A percentile compares a stretch with the other conserved stretches of the same genome.
Evolutionary conservation across 2,329 filamentous ascomycete genomes (phyloP).

Genomic region (Arthroderma sp.): DNA sequence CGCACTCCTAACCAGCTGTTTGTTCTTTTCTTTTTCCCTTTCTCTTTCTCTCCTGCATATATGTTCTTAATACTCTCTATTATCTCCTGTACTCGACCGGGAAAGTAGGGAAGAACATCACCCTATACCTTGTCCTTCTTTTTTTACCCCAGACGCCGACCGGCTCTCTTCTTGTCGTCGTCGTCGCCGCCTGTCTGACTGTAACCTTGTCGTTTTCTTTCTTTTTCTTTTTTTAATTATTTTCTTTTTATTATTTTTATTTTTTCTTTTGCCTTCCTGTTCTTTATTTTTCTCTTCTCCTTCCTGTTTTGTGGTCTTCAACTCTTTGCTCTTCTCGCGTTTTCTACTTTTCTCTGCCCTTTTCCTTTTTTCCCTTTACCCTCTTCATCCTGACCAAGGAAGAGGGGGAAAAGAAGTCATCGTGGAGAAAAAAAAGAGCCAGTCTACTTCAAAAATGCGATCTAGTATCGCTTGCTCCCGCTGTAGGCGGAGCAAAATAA

Average conservation of each 20-base stretch:
- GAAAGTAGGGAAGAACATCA: no score
- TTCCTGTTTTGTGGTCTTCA: not conserved
- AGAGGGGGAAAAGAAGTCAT: conserved; percentile 4
- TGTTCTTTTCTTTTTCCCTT: conserved; percentile 10
- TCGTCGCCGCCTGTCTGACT: no score
- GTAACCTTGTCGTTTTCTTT: not conserved
- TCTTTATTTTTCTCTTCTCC: not conserved
- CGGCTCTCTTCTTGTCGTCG: no score
- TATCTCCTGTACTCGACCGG: no score
- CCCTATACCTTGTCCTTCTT: conserved; percentile 5
- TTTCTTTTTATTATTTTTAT: conserved; percentile 1
- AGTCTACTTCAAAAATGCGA: conserved; percentile 43
- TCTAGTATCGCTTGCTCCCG: conserved; percentile 67
- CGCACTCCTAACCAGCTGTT: not conserved
- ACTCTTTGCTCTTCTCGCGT: not conserved
- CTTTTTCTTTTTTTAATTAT: not conserved
- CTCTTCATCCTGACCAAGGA: conserved; percentile 5
- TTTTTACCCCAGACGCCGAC: not conserved
- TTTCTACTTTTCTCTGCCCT: conserved; percentile 7
- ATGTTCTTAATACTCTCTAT: no score
- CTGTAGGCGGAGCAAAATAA: conserved; percentile 71
- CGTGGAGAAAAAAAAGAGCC: conserved; percentile 13
- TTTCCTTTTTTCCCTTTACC: conserved; percentile 9
- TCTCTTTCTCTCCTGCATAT: not conserved
- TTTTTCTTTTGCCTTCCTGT: conserved; percentile 2